Evolutionary conservation across 176 grass and related monocot genomes (phyloP).

Genomic region (Ensete glaucum): DNA sequence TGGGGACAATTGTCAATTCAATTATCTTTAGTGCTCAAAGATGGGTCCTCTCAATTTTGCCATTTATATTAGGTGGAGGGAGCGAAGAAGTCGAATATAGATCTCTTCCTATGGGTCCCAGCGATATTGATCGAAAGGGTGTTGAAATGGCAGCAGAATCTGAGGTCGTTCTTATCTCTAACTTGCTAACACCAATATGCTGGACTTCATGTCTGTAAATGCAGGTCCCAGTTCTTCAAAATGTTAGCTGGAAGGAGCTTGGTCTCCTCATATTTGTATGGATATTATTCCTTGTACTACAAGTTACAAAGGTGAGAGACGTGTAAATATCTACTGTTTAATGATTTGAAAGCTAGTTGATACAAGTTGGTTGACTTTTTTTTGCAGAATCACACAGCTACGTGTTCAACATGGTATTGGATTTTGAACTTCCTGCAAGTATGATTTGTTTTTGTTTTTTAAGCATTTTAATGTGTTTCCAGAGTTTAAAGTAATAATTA

Average conservation of each 20-base stretch:
- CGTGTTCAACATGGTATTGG: conserved; percentile 64
- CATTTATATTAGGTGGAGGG: background rate
- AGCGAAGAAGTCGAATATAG: conserved; percentile 39
- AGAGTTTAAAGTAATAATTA: background rate
- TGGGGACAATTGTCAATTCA: background rate
- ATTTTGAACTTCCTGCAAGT: conserved; percentile 69
- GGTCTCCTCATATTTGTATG: conserved; percentile 60
- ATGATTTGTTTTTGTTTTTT: background rate
- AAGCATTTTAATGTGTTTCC: background rate
- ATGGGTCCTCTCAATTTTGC: background rate
- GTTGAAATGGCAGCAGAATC: background rate
- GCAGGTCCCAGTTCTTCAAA: conserved; percentile 52
- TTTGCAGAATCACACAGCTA: conserved; percentile 41
- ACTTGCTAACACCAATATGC: background rate
- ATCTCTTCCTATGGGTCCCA: conserved; percentile 18
- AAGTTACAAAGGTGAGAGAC: conserved; percentile 48
- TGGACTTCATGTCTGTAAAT: background rate
- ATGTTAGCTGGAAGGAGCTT: conserved; percentile 67
- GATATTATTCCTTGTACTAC: conserved; percentile 61
- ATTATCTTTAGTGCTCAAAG: background rate
- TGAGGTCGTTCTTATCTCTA: background rate
- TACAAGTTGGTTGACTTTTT: background rate
- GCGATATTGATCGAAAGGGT: background rate
- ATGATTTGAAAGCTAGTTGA: background rate
- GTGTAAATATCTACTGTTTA: background rate